Evolutionary conservation across 257 asterid genomes (phyloP), one percentile per base, ranked within the genome.

Genomic region (Solanum boliviense): DNA sequence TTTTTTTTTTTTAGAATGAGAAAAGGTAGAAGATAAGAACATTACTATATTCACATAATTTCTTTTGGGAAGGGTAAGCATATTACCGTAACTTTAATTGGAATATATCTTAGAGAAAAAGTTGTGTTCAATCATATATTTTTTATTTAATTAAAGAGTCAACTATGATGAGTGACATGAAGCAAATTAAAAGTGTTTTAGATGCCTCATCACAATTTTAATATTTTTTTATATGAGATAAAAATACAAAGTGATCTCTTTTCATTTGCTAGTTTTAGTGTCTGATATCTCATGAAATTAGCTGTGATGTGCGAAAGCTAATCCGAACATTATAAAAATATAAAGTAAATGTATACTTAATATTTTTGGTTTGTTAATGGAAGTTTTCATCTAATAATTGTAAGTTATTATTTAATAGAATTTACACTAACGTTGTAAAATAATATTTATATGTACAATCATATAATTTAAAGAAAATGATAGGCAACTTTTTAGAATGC

Each of bases 241-340:
- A 56, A 52, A 56, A 56, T 56, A 16, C 0, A 16, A 18, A 56
- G n/a, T 56, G 10, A 56, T 56, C 18, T 56, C 10, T 56, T 56
- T 56, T 56, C 1, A 6, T 56, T 56, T 5, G 62, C 2, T 15
- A 48, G 60, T 44, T 0, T 44, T 44, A 0, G 2, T 12, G 52
- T 2, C 16, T 44, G 6, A 44, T 44, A 44, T 12, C 2, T 44
- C 16, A 44, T 11, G 0, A 44, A 44, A 44, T 44, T 44, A 48
- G 0, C 0, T 1, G 18, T 5, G 7, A 5, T 48, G 3, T 2
- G 3, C 1, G 21, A 13, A 56, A 56, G n/a, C 0, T 56, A 10
- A 56, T 6, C 0, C 4, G 0, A 6, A 18, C n/a, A 18, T 15
- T 2, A 52, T 48, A 16, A 52, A 31, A 29, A 29, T 29, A 29